Conservation (phyloP, 306 rosid genomes). For the Trifolium pratense region DNA sequence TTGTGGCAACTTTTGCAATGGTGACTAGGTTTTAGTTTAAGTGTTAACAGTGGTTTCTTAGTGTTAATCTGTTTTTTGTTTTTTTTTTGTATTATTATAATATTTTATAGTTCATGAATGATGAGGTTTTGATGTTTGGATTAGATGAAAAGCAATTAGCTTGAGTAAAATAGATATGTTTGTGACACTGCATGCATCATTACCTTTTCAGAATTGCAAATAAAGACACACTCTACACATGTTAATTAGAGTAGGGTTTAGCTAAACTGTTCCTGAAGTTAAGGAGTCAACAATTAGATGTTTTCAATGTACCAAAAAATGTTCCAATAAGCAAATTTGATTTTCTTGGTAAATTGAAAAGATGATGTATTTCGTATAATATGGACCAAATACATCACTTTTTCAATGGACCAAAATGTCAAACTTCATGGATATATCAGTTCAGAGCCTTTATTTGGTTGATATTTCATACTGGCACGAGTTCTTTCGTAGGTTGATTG, state of each 20-base stretch:
- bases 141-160: conserved; percentile 21
- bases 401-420: too few relatives aligned
- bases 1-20: conserved; percentile 11
- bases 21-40: neutral
- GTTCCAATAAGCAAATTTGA: too few relatives aligned
- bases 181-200: neutral
- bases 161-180: conserved; percentile 21
- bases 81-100: neutral
- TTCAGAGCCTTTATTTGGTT: conserved; percentile 16
- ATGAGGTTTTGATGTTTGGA: neutral
- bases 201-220: conserved; percentile 19
- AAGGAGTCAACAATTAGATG: neutral
- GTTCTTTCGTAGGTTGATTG: neutral
- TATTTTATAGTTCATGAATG: conserved; percentile 5
- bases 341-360: too few relatives aligned
- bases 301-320: too few relatives aligned
- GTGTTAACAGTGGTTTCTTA: conserved; percentile 22
- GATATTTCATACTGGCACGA: conserved; percentile 26
- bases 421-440: neutral
- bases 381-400: too few relatives aligned
- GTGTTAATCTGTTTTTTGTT: conserved; percentile 9
- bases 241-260: neutral
- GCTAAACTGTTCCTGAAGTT: conserved; percentile 4
- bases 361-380: too few relatives aligned
- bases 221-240: neutral